Conservation (phyloP, 495 filamentous ascomycete genomes). For the Aspergillus asperescens region DNA sequence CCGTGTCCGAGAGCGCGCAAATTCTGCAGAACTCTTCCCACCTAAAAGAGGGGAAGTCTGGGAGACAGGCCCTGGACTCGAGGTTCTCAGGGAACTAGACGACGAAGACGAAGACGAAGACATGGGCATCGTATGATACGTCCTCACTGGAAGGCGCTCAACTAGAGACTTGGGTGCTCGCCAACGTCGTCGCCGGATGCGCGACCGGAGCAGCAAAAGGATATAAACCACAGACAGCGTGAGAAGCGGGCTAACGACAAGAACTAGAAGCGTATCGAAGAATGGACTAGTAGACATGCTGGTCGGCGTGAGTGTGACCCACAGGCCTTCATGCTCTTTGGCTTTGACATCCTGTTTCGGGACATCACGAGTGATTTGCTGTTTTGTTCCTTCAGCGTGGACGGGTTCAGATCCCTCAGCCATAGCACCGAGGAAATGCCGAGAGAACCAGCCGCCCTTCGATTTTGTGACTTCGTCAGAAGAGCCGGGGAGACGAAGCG, state of each 20-base stretch:
- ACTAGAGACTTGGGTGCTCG: constrained; percentile 94
- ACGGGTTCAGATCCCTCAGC: constrained; percentile 9
- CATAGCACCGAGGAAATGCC: constrained; percentile 32
- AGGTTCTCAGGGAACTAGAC: constrained; percentile 50
- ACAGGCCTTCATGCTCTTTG: constrained; percentile 72
- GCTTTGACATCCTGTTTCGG: constrained; percentile 17
- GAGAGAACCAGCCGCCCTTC: constrained; percentile 30
- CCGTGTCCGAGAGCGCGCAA: constrained; percentile 49
- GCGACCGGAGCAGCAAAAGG: constrained; percentile 78
- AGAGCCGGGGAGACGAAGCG: not conserved
- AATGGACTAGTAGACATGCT: constrained; percentile 89
- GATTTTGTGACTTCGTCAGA: not conserved
- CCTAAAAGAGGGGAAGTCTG: constrained; percentile 70
- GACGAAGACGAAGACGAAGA: constrained; percentile 54
- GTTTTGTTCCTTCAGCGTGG: constrained; percentile 6
- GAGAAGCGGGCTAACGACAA: constrained; percentile 87
- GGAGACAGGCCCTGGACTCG: constrained; percentile 49
- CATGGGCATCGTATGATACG: constrained; percentile 77
- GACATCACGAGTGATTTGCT: constrained; percentile 4
- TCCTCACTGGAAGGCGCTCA: constrained; percentile 88
- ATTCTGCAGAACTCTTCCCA: constrained; percentile 21
- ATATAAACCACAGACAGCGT: constrained; percentile 92
- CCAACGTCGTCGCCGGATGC: constrained; percentile 87
- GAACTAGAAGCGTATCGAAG: constrained; percentile 88
- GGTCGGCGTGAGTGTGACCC: constrained; percentile 91